Percentiles rank a stretch among this genome's conserved stretches.
These are phyloP conservation scores for Asclepias syriaca DNA, from an alignment of 257 asterid genomes.

Conservation along the genomic window DNA sequence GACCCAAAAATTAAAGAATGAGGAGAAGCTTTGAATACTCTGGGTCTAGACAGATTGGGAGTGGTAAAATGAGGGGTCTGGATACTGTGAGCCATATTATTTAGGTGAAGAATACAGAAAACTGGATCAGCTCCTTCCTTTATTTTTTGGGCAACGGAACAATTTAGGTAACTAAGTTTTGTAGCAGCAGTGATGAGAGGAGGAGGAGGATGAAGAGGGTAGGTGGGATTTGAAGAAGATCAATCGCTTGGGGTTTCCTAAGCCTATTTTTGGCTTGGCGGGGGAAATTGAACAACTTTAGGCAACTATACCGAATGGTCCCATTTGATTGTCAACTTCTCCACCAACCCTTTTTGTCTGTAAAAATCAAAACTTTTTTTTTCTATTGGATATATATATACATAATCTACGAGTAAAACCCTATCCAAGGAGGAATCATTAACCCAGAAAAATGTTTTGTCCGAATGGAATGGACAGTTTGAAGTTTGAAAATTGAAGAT, in stretches of 20 bases:
- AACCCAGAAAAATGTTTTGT: not conserved
- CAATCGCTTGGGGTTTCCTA: not conserved
- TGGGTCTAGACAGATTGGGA: conserved; percentile 23
- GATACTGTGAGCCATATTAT: conserved; percentile 48
- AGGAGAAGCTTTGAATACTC: conserved; percentile 38
- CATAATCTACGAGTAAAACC: not conserved
- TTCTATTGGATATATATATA: too few relatives aligned
- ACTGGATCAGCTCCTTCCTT: conserved; percentile 26
- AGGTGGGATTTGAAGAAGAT: conserved; percentile 5
- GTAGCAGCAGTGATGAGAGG: not conserved
- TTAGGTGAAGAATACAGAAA: conserved; percentile 24
- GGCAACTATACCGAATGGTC: not conserved
- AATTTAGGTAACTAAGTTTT: not conserved
- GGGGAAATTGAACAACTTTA: conserved; percentile 3
- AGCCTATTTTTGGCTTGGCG: conserved; percentile 9
- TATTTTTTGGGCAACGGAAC: not conserved
- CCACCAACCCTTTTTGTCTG: conserved; percentile 17
- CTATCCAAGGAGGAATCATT: not conserved
- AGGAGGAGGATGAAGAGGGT: conserved; percentile 5
- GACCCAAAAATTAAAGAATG: conserved; percentile 49
- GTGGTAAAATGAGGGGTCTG: conserved; percentile 41
- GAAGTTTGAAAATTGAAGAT: not conserved
- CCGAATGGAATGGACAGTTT: not conserved
- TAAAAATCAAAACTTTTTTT: not conserved
- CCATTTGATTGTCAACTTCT: conserved; percentile 16